A percentile compares a stretch with the other conserved stretches of the same genome.
phyloP scores from a whole-genome alignment of 106 monocot genomes.

The Allium fistulosum region DNA sequence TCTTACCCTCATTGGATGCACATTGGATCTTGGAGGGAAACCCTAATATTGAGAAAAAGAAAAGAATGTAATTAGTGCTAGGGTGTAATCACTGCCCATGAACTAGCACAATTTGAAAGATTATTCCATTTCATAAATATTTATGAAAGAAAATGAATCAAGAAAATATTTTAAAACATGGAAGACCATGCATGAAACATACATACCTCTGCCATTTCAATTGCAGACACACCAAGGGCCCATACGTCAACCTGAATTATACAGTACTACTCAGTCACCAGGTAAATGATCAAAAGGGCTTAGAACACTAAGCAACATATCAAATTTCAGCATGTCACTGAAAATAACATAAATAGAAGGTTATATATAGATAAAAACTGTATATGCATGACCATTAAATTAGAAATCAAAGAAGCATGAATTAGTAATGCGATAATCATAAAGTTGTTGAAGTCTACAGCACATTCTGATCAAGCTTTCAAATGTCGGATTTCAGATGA shows the following conservation, averaged over 20 bases:
- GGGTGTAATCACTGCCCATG: background rate
- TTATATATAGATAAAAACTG: too few species aligned
- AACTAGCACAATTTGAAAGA: slow-evolving; percentile 2
- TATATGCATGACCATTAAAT: too few species aligned
- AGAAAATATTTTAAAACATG: slow-evolving; percentile 1
- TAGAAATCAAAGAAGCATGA: too few species aligned
- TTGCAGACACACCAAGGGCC: slow-evolving; percentile 98
- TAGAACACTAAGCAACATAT: background rate
- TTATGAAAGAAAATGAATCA: background rate
- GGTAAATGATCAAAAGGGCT: background rate
- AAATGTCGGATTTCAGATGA: too few species aligned
- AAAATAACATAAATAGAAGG: too few species aligned
- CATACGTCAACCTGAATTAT: slow-evolving; percentile 90
- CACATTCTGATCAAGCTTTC: too few species aligned
- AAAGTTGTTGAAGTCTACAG: too few species aligned
- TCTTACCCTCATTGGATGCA: slow-evolving; percentile 99
- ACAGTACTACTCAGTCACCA: background rate
- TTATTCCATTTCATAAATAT: background rate
- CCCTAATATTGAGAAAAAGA: slow-evolving; percentile 43
- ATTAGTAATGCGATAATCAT: too few species aligned
- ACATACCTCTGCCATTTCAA: slow-evolving; percentile 99
- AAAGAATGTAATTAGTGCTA: background rate
- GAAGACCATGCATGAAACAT: slow-evolving; percentile 8
- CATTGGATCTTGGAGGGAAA: slow-evolving; percentile 82
- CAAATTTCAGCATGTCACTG: too few species aligned